Evolutionary conservation across 2,329 filamentous ascomycete species (phyloP), one percentile per base, ranked within the genome.

Genomic region (Didymella lethalis): DNA sequence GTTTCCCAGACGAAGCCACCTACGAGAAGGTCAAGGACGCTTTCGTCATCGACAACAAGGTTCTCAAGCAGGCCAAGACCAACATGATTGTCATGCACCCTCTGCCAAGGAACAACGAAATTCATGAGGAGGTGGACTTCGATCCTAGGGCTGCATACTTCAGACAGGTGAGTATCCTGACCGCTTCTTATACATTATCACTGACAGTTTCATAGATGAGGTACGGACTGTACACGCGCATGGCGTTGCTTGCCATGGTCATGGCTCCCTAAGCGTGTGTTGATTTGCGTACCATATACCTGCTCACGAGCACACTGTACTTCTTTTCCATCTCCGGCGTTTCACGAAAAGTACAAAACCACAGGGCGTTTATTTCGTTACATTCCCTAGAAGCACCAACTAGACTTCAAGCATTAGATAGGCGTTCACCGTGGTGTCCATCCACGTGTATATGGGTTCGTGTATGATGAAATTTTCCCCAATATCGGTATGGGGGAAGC

Each of bases 61-160:
- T 94, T 20, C 84, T 99, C 72, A 93, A 92, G 83, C 84, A 93
- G 71, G 93, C 95, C 52, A 99, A 99, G 88, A 85, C 84, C 77
- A 90, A 90, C 73, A 97, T 96, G 88, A 87, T 97, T 64, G 91
- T 99, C 64, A 88, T 99, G 88, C 95, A 99, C 80, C 95, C 95
- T 57, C 84, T 99, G 73, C 95, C 95, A 40, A 86, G 95, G 73
- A 98, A 98, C 74, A 88, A 90, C 66, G 95, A 99, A 85, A 89
- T 99, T 75, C 88, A 89, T 32, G 92, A 96, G 80, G 95, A 99
- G 82, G 93, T 99, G 48, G 95, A 99, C 80, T 97, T 96, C 81
- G 95, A 99, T 81, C 92, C 96, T 77, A 84, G 95, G 70, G 95
- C 95, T 59, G 94, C 95, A 55, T 99, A 99, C 83, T 99, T 99